Evolutionary conservation across 768 basidiomycete species (phyloP), one percentile per base, ranked within the genome.

Genomic region (Leucocoprinus leucothites): DNA sequence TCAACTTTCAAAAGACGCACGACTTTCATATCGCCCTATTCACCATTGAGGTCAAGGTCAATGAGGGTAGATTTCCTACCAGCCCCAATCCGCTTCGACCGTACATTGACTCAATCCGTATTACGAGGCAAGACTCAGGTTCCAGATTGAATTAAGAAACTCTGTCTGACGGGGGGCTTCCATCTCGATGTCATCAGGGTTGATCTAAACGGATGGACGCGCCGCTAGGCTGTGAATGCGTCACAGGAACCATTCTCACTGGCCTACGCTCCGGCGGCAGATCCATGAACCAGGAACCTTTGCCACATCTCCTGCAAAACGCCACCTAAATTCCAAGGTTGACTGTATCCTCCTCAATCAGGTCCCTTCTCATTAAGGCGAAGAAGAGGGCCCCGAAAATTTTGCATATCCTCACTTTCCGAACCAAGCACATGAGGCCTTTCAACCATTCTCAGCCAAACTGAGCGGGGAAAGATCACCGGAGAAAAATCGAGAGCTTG

Each of bases 241-340:
- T 74, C 72, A 74, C 71, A 72, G 71, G 71, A 65, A 71, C 71
- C 63, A 57, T 35, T 46, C 58, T 53, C 58, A 53, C 57, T 57
- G 38, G 53, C 48, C n/a, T 51, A 45, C 42, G 35, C 62, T 64
- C 69, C 69, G 69, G 61, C 69, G 70, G 69, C 64, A 66, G 48
- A 68, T 66, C 57, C 49, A 64, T 69, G 58, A 62, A 60, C 64
- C 66, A 61, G 53, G 57, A 53, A 58, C 60, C 59, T 44, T 56
- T 53, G 31, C 31, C 31, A 31, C 31, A 31, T 31, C 31, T 11
- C 31, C 31, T 31, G 22, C 31, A 55, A 31, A 31, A 31, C 31
- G 31, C 31, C 31, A 31, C 31, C 31, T 5, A 31, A 31, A 11
- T 31, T 48, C 40, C 18, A 38, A 28, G n/a, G 25, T 48, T n/a